Evolutionary conservation across 768 basidiomycete species (phyloP), one percentile per base, ranked within the genome.

Genomic region (Tylopilus sp.): DNA sequence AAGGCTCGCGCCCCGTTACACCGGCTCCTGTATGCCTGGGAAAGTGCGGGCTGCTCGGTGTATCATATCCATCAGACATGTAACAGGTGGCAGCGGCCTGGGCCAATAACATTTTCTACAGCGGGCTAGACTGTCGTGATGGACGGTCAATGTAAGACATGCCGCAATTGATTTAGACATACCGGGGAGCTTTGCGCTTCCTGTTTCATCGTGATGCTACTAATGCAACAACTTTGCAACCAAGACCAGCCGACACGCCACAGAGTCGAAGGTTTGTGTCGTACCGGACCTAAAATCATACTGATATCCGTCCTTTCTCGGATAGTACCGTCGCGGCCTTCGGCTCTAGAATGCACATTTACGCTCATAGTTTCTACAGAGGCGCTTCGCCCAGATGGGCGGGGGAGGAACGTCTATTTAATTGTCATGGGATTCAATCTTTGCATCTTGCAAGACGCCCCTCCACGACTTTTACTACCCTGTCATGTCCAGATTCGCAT

Each of bases 371-470:
- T 49, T 55, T 26, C 22, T 8, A 13, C 45, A 13, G 21, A n/a
- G 10, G 36, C 21, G 4, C 45, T 59, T 56, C 36, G 34, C 10
- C 31, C 36, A 26, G 6, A 53, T 45, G 29, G 13, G 40, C 29
- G 28, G n/a, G n/a, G n/a, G n/a, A n/a, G 26, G 17, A 11, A 10
- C 21, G 28, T 51, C 34, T 70, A 67, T 67, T 57, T 61, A 68
- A 61, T 55, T 43, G 3, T 40, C 25, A 19, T 44, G 41, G 10
- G 2, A 33, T 51, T 48, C 38, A 25, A 19, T 41, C n/a, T 31
- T 8, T 17, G 28, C 13, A 8, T 28, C 43, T 24, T 29, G 8
- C 54, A 10, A 34, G 25, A 8, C 21, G 21, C 38, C 30, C 53
- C 30, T 41, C 38, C 22, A 60, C 57, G 58, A 61, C n/a, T 38